Percentiles rank a stretch among this genome's conserved stretches.
Conservation (phyloP, 139 green algal genomes). For the Chlamydomonas schloesseri region DNA sequence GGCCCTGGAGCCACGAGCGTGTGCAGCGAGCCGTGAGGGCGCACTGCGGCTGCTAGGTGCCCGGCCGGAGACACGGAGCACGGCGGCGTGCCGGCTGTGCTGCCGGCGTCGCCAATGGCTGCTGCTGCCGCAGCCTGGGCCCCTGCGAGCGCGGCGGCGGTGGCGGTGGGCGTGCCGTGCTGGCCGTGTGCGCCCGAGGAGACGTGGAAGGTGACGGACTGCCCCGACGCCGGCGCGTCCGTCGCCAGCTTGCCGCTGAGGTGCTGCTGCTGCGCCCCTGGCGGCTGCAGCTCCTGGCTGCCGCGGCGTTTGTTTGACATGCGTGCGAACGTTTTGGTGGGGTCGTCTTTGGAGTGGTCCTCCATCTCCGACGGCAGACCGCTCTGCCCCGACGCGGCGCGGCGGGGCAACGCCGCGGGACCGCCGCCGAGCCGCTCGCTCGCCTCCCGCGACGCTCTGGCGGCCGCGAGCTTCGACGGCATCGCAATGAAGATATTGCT, state of each 20-base stretch:
- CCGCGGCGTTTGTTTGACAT: neutral
- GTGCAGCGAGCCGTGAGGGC: no score
- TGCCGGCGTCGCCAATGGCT: no score
- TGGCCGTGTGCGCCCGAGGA: neutral
- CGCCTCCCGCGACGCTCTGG: slow-evolving; percentile 5
- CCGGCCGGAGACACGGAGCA: no score
- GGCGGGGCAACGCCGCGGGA: neutral
- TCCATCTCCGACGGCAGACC: slow-evolving; percentile 3
- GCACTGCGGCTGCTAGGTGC: no score
- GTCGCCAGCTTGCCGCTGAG: neutral
- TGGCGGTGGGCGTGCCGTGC: slow-evolving; percentile 24
- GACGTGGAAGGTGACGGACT: slow-evolving; percentile 22
- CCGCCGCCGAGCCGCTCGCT: neutral
- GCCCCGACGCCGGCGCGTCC: neutral
- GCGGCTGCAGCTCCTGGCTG: neutral
- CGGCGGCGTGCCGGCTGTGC: no score
- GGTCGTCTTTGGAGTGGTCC: neutral
- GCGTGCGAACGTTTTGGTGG: neutral
- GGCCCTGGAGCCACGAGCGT: no score
- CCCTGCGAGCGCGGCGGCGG: no score
- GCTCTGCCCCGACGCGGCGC: neutral
- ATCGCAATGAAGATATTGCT: slow-evolving; percentile 26
- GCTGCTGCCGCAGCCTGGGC: no score
- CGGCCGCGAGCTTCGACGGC: slow-evolving; percentile 27
- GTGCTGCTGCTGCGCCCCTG: neutral